A percentile compares a stretch with the other conserved stretches of the same genome.
Conservation (phyloP, 2,329 filamentous ascomycete species). For the Orbilia blumenaviensis region DNA sequence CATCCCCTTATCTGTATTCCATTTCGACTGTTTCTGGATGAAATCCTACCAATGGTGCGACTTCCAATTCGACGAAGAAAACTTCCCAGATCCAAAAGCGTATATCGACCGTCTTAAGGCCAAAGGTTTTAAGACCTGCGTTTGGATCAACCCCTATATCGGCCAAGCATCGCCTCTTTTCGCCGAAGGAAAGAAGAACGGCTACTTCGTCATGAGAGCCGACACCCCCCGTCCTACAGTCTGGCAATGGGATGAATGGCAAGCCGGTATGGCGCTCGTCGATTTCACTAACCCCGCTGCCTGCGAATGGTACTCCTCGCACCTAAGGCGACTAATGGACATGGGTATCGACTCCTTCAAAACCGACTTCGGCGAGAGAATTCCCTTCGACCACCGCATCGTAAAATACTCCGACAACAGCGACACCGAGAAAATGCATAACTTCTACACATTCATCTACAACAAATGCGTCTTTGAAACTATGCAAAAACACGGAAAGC, state of each 20-base stretch:
- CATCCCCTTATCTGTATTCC: conserved; percentile 76
- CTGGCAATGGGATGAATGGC: conserved; percentile 81
- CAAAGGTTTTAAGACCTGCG: conserved; percentile 73
- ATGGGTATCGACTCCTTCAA: conserved; percentile 77
- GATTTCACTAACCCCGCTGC: conserved; percentile 79
- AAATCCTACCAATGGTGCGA: conserved; percentile 79
- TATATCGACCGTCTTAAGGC: conserved; percentile 73
- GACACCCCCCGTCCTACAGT: conserved; percentile 68
- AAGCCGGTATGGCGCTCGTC: conserved; percentile 77
- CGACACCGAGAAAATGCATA: conserved; percentile 76
- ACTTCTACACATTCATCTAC: conserved; percentile 78
- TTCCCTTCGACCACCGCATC: conserved; percentile 68
- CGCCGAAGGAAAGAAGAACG: conserved; percentile 70
- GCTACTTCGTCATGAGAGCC: conserved; percentile 74
- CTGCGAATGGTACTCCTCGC: conserved; percentile 71
- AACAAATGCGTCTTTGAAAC: conserved; percentile 76
- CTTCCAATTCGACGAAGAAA: conserved; percentile 74
- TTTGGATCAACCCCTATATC: conserved; percentile 81
- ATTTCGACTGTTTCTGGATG: conserved; percentile 83
- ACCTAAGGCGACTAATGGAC: conserved; percentile 72
- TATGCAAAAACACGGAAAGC: conserved; percentile 67
- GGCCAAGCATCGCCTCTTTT: conserved; percentile 75
- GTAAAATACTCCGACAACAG: conserved; percentile 72
- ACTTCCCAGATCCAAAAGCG: conserved; percentile 73
- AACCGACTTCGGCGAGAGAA: conserved; percentile 78